Base-by-base conservation (phyloP, 176 grass and related monocot genomes). In the Saccharum officinarum region DNA sequence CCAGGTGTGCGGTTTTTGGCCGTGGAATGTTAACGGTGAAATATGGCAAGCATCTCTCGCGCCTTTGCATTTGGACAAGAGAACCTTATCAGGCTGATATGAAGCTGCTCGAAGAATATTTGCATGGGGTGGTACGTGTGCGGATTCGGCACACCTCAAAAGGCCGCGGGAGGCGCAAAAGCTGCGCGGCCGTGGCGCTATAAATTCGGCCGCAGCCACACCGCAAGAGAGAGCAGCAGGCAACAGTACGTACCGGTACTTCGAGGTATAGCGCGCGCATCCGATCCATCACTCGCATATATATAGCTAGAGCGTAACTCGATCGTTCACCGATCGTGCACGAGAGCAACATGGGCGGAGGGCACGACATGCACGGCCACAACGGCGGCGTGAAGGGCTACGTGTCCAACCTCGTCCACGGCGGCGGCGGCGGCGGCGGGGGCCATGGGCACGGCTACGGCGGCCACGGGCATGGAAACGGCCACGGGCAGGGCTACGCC, bases 341-440 rank as follows among this genome's bases (percentile, higher is more conserved):
- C 55, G 22, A 23, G 55, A 59, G 55, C 55, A 20, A 0, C 73
- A 86, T 90, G 83, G 88, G 54, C 45, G 88, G 88, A 34, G 88
- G 78, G 17, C 83, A 90, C 83, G 71, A 89, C 70, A 71, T 82
- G 88, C 61, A 80, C 78, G 76, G 77, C 8, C 71, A 86, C 34
- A 73, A 31, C 79, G 78, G 88, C 79, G 79, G 83, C 79, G 83
- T 83, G 44, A 90, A 90, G 73, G 84, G 88, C 10, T 46, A 59
- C 54, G 84, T 82, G 3, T 90, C 88, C 54, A 78, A 64, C 78
- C 65, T 90, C 41, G 55, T 73, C 23, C 15, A 47, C 71, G 88
- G 88, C 72, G 65, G 73, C 5, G 39, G 73, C 5, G 39, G 73
- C 3, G 39, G 36, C 69, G 49, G 73, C 6, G 42, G 52, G 10